phyloP scores from a whole-genome alignment of 1,284 basidiomycete species.

The Cryptococcus sp. region DNA sequence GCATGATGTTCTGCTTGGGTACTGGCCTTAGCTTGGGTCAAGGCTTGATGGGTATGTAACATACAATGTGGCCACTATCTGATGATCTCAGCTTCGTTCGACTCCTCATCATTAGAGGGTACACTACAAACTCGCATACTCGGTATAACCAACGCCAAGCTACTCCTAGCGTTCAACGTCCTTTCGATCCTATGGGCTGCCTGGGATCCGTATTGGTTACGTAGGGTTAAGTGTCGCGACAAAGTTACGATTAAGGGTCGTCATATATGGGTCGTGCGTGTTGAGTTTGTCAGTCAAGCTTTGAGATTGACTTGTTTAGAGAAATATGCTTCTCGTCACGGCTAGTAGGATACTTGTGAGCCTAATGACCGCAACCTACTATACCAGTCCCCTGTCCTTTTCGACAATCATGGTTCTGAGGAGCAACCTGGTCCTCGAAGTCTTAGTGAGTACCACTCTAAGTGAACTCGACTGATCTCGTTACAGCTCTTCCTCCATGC shows the following conservation, averaged over 20 bases:
- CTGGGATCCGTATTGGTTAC: constrained; percentile 41
- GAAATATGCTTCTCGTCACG: neutral
- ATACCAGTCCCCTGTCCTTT: neutral
- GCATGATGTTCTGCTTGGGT: constrained; percentile 14
- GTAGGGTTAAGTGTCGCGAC: constrained; percentile 6
- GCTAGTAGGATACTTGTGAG: neutral
- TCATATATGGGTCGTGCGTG: constrained; percentile 31
- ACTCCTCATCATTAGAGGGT: neutral
- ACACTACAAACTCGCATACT: neutral
- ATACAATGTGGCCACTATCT: neutral
- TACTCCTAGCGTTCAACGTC: constrained; percentile 4
- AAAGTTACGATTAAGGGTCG: constrained; percentile 16
- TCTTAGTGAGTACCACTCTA: no score
- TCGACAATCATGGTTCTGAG: neutral
- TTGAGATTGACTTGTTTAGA: neutral
- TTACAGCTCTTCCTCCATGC: constrained; percentile 20
- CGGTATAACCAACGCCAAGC: neutral
- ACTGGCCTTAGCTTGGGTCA: constrained; percentile 7
- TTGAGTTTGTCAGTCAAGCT: neutral
- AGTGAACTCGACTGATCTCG: neutral
- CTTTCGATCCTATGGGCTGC: constrained; percentile 33
- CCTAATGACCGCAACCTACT: neutral
- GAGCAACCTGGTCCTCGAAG: neutral
- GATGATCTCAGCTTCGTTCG: neutral
- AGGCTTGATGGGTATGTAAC: constrained; percentile 17